Evolutionary conservation across 2,329 filamentous ascomycete genomes (phyloP).

Genomic region (Pseudopyricularia javanii): DNA sequence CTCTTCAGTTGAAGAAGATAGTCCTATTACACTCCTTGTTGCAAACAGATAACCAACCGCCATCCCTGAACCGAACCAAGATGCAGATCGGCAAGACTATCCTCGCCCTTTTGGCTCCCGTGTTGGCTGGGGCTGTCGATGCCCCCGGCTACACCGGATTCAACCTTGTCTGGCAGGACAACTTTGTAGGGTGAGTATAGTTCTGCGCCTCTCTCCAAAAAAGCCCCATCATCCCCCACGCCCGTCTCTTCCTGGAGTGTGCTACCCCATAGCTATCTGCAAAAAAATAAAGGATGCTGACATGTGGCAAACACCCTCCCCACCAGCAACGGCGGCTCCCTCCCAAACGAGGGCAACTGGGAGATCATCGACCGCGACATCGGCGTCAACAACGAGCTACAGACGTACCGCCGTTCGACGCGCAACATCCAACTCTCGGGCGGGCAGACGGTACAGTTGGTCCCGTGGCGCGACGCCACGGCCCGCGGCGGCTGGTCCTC

Average conservation of each 20-base stretch:
- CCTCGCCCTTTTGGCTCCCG: conserved; percentile 9
- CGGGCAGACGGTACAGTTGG: conserved; percentile 34
- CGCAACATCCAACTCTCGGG: conserved; percentile 38
- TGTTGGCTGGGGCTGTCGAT: conserved; percentile 20
- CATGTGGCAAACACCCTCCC: too few relatives aligned
- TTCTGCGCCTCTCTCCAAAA: neutral
- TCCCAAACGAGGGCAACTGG: conserved; percentile 46
- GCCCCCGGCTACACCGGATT: conserved; percentile 26
- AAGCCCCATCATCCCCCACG: too few relatives aligned
- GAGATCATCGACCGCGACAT: conserved; percentile 48
- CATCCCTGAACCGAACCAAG: neutral
- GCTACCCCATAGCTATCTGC: too few relatives aligned
- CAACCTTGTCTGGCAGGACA: conserved; percentile 27
- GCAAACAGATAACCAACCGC: too few relatives aligned
- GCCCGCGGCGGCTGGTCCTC: conserved; percentile 35
- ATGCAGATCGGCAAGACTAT: conserved; percentile 13
- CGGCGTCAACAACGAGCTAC: conserved; percentile 45
- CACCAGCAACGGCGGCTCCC: conserved; percentile 1
- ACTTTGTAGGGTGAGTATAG: conserved; percentile 21
- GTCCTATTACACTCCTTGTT: too few relatives aligned
- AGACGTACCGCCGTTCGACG: conserved; percentile 33
- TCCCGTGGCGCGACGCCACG: conserved; percentile 29
- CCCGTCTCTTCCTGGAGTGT: too few relatives aligned
- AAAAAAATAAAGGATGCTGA: too few relatives aligned
- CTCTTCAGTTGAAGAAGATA: too few relatives aligned